phyloP scores from a whole-genome alignment of 1,139 yeast species.

The Magnusiomyces tetraspermus region DNA sequence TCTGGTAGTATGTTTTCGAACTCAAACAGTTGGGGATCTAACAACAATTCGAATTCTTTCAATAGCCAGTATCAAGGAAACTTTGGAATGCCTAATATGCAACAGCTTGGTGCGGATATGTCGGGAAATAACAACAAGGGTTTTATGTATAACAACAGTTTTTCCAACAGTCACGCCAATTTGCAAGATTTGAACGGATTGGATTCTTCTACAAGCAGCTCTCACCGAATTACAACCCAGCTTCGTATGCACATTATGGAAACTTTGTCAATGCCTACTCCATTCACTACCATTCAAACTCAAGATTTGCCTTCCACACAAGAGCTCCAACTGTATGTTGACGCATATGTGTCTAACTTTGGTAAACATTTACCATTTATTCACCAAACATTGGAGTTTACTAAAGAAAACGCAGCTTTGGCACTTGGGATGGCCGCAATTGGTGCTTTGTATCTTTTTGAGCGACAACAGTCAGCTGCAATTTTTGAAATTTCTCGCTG shows the following conservation, averaged over 20 bases:
- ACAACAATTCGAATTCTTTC: not conserved
- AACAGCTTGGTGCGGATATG: not conserved
- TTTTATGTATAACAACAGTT: conserved; percentile 12
- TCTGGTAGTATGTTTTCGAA: not conserved
- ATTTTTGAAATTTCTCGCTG: conserved; percentile 71
- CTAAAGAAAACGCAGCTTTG: conserved; percentile 61
- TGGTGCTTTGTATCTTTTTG: conserved; percentile 81
- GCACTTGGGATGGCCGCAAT: conserved; percentile 77
- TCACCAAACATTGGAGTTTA: conserved; percentile 57
- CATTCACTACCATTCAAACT: conserved; percentile 42
- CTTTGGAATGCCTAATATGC: not conserved
- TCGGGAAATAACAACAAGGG: not conserved
- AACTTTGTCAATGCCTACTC: conserved; percentile 49
- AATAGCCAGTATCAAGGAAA: not conserved
- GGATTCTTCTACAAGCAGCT: not conserved
- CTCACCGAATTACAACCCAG: conserved; percentile 51
- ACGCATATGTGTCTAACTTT: conserved; percentile 63
- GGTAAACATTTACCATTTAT: conserved; percentile 76
- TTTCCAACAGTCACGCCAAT: conserved; percentile 11
- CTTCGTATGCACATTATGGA: conserved; percentile 54
- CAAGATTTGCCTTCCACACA: conserved; percentile 57
- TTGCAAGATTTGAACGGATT: conserved; percentile 2
- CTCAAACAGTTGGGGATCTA: not conserved
- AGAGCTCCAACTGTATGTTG: conserved; percentile 65
- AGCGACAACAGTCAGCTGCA: conserved; percentile 64